phyloP scores from a whole-genome alignment of 2,329 filamentous ascomycete genomes.

The Colletotrichum spaethianum region DNA sequence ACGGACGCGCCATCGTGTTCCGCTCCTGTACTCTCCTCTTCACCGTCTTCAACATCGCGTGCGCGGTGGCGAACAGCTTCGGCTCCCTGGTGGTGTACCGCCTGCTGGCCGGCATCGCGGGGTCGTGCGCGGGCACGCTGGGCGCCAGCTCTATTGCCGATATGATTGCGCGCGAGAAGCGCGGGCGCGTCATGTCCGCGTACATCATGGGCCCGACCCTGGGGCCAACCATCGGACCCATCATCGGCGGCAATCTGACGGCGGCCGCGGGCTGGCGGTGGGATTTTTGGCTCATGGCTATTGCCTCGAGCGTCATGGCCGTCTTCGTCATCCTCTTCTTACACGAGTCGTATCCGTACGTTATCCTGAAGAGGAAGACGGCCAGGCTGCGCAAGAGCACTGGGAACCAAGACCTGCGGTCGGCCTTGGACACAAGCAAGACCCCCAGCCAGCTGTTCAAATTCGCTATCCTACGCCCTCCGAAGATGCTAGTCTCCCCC shows the following conservation, averaged over 20 bases:
- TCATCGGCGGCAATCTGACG: conserved; percentile 73
- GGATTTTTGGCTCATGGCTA: conserved; percentile 75
- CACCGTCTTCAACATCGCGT: conserved; percentile 54
- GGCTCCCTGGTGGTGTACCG: conserved; percentile 63
- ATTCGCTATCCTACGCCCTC: conserved; percentile 59
- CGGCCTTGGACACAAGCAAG: conserved; percentile 35
- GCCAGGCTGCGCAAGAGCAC: conserved; percentile 50
- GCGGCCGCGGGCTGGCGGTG: conserved; percentile 72
- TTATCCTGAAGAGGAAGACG: conserved; percentile 50
- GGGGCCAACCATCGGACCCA: conserved; percentile 55
- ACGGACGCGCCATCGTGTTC: conserved; percentile 61
- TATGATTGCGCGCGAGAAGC: conserved; percentile 50
- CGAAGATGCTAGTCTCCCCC: conserved; percentile 66
- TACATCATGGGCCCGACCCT: conserved; percentile 68
- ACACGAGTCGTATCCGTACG: conserved; percentile 49
- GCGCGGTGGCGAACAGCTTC: conserved; percentile 55
- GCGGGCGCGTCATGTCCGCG: conserved; percentile 63
- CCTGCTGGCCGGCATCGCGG: conserved; percentile 66
- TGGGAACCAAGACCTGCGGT: conserved; percentile 47
- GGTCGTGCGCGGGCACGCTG: conserved; percentile 67
- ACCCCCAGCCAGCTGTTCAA: conserved; percentile 44
- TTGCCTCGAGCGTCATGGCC: conserved; percentile 55
- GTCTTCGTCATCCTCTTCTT: conserved; percentile 47
- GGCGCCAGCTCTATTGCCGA: conserved; percentile 65
- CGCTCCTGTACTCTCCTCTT: conserved; percentile 56